A percentile compares a stretch with the other conserved stretches of the same genome.
Evolutionary conservation across 2,329 filamentous ascomycete genomes (phyloP).

Genomic region (Ophiostoma himal-ulmi): DNA sequence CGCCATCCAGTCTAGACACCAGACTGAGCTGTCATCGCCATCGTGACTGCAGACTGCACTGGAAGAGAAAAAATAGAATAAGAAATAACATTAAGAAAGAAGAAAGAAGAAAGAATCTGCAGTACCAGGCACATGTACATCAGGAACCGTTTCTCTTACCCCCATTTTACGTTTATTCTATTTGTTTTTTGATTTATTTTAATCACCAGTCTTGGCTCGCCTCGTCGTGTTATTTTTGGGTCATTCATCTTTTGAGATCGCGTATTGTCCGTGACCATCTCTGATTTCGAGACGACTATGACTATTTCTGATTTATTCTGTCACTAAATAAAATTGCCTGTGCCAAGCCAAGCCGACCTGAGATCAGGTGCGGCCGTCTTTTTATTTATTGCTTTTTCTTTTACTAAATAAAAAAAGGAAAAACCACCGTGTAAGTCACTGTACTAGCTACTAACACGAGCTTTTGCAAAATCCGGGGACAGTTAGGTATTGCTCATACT

Average conservation of each 20-base stretch:
- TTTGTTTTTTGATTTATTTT: background rate
- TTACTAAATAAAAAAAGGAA: background rate
- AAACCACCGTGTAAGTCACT: constrained; percentile 14
- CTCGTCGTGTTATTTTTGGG: constrained; percentile 10
- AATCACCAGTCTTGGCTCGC: background rate
- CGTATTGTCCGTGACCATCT: background rate
- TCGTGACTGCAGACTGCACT: background rate
- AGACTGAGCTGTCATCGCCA: background rate
- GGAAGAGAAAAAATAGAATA: background rate
- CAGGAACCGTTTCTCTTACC: constrained; percentile 13
- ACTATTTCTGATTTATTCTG: background rate
- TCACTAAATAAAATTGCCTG: background rate
- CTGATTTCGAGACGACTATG: background rate
- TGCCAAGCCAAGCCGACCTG: constrained; percentile 6
- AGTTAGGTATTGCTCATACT: background rate
- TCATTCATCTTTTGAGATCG: background rate
- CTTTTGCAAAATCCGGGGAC: constrained; percentile 9
- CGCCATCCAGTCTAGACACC: background rate
- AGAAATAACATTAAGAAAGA: background rate
- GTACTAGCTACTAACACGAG: constrained; percentile 1
- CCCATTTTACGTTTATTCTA: constrained; percentile 10
- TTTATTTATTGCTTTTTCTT: background rate
- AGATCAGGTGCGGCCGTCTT: constrained; percentile 13
- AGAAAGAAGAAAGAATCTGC: background rate
- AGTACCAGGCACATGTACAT: background rate